Conservation (phyloP, 257 asterid genomes). For the Scutellaria galericulata region DNA sequence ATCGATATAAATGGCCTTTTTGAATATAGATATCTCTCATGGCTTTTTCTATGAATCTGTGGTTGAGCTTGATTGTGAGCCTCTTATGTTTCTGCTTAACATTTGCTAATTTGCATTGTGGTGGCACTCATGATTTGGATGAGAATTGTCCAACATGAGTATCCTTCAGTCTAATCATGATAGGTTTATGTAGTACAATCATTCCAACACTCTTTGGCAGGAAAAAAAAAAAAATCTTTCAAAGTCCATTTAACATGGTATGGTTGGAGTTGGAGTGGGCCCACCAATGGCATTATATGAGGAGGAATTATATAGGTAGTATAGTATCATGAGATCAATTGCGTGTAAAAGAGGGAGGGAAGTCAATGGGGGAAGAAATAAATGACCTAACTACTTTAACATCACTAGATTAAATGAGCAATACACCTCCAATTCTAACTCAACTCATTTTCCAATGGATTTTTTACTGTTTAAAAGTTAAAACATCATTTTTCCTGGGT, state of each 20-base stretch:
- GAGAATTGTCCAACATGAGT: too few relatives aligned
- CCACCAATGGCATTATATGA: too few relatives aligned
- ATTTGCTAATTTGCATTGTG: neutral
- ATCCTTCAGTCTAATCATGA: too few relatives aligned
- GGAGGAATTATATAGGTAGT: neutral
- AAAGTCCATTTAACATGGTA: too few relatives aligned
- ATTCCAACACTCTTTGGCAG: too few relatives aligned
- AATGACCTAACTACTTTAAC: conserved; percentile 27
- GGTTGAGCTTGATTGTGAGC: neutral
- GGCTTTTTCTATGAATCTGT: neutral
- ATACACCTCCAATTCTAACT: neutral
- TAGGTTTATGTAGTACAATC: too few relatives aligned
- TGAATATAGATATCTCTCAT: conserved; percentile 16
- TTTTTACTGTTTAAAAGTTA: too few relatives aligned
- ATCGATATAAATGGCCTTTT: conserved; percentile 36
- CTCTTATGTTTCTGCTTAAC: neutral
- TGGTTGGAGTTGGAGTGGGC: too few relatives aligned
- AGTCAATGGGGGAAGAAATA: conserved; percentile 5
- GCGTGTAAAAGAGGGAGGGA: conserved; percentile 19
- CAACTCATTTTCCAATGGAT: too few relatives aligned
- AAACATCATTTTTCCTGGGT: too few relatives aligned
- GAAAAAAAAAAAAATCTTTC: too few relatives aligned
- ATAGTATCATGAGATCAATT: neutral
- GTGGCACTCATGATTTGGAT: too few relatives aligned
- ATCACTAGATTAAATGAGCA: neutral